These are phyloP conservation scores for Plasmodium ovale DNA, from an alignment of 169 alveolate genomes.

Conservation along the genomic window DNA sequence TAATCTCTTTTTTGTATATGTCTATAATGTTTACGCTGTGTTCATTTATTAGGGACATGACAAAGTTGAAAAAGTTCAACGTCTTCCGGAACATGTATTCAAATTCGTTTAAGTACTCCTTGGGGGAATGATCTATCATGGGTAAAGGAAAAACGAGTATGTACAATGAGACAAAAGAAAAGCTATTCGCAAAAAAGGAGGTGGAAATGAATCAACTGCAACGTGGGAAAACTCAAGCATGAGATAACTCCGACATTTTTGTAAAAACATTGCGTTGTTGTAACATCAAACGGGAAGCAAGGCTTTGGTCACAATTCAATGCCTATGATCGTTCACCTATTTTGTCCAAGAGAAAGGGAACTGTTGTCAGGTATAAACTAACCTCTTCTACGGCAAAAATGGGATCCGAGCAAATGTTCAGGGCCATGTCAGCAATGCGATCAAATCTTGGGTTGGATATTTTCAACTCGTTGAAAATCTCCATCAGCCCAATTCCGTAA, in stretches of 20 bases:
- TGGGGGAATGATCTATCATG: conserved; percentile 1
- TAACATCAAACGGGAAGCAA: too few relatives aligned
- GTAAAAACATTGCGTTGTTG: too few relatives aligned
- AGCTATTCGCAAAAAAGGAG: too few relatives aligned
- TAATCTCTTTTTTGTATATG: conserved; percentile 48
- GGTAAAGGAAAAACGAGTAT: background rate
- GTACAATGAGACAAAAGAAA: too few relatives aligned
- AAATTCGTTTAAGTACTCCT: conserved; percentile 9
- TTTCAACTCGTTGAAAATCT: conserved; percentile 35
- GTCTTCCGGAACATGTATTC: conserved; percentile 13
- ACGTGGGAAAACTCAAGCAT: too few relatives aligned
- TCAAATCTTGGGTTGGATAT: conserved; percentile 4
- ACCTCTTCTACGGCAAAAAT: conserved; percentile 25
- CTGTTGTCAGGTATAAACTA: conserved; percentile 17
- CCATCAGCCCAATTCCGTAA: conserved; percentile 17
- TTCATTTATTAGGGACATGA: conserved; percentile 19
- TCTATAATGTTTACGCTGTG: conserved; percentile 5
- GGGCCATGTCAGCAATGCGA: background rate
- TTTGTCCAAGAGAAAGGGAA: conserved; percentile 37
- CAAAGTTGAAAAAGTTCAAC: conserved; percentile 17
- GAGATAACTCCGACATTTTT: too few relatives aligned
- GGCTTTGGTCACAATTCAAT: too few relatives aligned
- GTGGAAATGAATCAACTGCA: too few relatives aligned
- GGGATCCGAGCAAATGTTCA: conserved; percentile 19
- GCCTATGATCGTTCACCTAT: background rate